These are phyloP conservation scores for Candida insectalens DNA, from an alignment of 805 yeast genomes.

Conservation along the genomic window DNA sequence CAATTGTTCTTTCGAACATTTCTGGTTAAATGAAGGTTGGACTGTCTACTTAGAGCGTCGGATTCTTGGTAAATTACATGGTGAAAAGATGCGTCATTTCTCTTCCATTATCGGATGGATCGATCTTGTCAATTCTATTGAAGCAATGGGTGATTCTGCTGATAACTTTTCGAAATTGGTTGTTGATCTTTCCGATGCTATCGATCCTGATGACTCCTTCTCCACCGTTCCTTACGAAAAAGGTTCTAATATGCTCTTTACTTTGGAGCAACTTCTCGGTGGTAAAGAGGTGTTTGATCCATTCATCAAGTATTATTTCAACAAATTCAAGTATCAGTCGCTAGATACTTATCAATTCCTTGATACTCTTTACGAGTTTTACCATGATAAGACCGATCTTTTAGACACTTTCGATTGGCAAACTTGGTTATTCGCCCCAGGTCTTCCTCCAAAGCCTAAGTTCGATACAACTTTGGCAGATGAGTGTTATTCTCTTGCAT, in stretches of 20 bases:
- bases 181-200: conserved; percentile 56
- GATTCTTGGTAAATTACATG: conserved; percentile 69
- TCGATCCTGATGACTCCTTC: conserved; percentile 87
- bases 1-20: conserved; percentile 86
- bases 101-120: conserved; percentile 85
- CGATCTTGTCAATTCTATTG: conserved; percentile 58
- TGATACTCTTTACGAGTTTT: conserved; percentile 62
- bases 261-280: conserved; percentile 62
- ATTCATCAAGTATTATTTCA: conserved; percentile 71
- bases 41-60: conserved; percentile 86
- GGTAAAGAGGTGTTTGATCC: conserved; percentile 71
- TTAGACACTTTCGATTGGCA: conserved; percentile 77
- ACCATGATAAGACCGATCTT: conserved; percentile 30
- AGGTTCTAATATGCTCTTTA: conserved; percentile 72
- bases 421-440: conserved; percentile 71
- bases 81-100: conserved; percentile 70
- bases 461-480: conserved; percentile 76
- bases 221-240: conserved; percentile 86
- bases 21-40: conserved; percentile 96
- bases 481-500: conserved; percentile 56
- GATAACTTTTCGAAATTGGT: conserved; percentile 51
- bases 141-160: conserved; percentile 48
- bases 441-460: conserved; percentile 81
- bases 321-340: conserved; percentile 56
- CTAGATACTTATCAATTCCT: conserved; percentile 76